Base-by-base conservation (phyloP, 2,329 filamentous ascomycete species). In the Colletotrichum tanaceti region DNA sequence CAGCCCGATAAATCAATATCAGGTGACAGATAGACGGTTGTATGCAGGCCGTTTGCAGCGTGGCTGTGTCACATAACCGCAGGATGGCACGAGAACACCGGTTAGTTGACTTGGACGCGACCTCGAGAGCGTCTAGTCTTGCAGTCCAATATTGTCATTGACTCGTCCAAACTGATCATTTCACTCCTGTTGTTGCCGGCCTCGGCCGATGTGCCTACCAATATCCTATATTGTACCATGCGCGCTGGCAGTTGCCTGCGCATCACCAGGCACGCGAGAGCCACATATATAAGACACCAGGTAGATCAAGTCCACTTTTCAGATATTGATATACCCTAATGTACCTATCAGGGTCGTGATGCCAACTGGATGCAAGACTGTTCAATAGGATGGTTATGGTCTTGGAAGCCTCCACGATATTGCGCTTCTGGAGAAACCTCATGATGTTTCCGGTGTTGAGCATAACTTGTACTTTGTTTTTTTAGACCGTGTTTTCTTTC, bases 201-300 rank as follows among this genome's bases (percentile, higher is more conserved):
- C 20, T 58, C 22, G 54, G 39, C 24, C 54, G 18, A 32, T 41
- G 22, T 20, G 41, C 41, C 46, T 22, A 18, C 55, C 18, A n/a
- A 32, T n/a, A 35, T 16, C 16, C 2, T 14, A 11, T 10, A 18
- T 18, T 46, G 28, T 11, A 5, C 43, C 41, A 18, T 46, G 18
- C 20, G 24, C 18, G 11, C 9, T 5, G 22, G 54, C 41, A 6
- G 7, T 24, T 22, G 18, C 54, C 39, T 24, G n/a, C 22, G 35
- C 32, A 55, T 41, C 35, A 41, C n/a, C 52, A 55, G 35, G 52
- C 52, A 35, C 52, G 52, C 52, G 50, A 32, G 38, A 38, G 35
- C 50, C 18, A 53, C 11, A 32, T 13, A 38, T 10, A 9, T 5
- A n/a, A 9, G 41, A n/a, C 41, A 44, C 24, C 38, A 14, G 50